These are phyloP conservation scores for Entophlyctis luteolus DNA, from an alignment of 192 early-diverging fungal species.

Conservation along the genomic window DNA sequence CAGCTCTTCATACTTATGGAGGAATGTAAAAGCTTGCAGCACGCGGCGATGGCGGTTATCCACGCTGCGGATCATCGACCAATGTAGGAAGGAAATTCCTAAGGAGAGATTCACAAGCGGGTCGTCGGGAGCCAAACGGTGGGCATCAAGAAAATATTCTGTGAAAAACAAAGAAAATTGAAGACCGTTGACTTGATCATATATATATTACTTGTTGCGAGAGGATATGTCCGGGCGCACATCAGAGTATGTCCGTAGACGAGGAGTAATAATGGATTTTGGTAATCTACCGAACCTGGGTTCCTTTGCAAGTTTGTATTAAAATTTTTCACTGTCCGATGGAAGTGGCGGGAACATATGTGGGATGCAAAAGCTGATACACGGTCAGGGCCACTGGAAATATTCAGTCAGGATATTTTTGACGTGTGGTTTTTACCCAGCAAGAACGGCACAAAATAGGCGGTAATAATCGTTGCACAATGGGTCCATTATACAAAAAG, in stretches of 20 bases:
- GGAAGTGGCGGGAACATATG: constrained; percentile 54
- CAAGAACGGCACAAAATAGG: constrained; percentile 43
- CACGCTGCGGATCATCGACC: constrained; percentile 64
- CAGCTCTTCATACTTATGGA: constrained; percentile 59
- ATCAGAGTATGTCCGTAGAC: constrained; percentile 63
- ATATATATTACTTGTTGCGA: constrained; percentile 50
- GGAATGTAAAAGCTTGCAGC: constrained; percentile 59
- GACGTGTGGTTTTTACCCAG: constrained; percentile 32
- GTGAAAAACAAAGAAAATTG: not conserved
- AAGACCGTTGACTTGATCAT: not conserved
- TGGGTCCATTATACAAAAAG: constrained; percentile 23
- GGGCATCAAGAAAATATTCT: constrained; percentile 56
- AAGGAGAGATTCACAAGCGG: constrained; percentile 64
- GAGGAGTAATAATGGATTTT: constrained; percentile 47
- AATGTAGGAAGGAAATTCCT: constrained; percentile 59
- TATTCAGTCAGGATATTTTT: not conserved
- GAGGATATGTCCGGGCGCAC: constrained; percentile 48
- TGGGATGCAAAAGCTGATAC: constrained; percentile 42
- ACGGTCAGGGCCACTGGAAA: constrained; percentile 36
- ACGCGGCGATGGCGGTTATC: constrained; percentile 70
- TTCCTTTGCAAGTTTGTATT: constrained; percentile 25
- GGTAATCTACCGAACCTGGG: constrained; percentile 21
- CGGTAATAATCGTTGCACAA: constrained; percentile 44
- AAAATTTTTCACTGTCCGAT: constrained; percentile 48
- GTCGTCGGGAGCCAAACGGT: constrained; percentile 56